phyloP scores from a whole-genome alignment of 2,329 filamentous ascomycete species.

The Hypoxylon sp. region DNA sequence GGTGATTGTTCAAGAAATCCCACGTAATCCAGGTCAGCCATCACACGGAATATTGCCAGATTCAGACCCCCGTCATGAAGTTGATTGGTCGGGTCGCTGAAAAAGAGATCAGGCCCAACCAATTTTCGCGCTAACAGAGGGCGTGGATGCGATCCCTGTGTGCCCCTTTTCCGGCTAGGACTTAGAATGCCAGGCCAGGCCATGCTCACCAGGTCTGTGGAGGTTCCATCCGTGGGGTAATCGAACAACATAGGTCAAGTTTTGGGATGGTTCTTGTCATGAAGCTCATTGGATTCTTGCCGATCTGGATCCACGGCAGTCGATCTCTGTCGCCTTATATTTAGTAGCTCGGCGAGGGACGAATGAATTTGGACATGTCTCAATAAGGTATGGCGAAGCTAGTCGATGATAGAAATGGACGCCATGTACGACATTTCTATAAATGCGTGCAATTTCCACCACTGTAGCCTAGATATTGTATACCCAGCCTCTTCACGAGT shows the following conservation, averaged over 20 bases:
- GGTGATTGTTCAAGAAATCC: neutral
- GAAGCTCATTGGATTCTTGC: neutral
- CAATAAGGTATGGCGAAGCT: neutral
- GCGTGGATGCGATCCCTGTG: neutral
- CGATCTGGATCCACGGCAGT: neutral
- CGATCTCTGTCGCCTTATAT: neutral
- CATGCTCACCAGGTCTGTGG: neutral
- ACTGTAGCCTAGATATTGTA: neutral
- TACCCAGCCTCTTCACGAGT: neutral
- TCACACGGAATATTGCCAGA: neutral
- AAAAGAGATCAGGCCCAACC: neutral
- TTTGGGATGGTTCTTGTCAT: neutral
- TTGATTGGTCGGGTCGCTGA: conserved; percentile 2
- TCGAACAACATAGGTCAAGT: neutral
- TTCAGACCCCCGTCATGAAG: neutral
- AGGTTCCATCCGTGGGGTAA: neutral
- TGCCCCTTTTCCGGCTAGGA: neutral
- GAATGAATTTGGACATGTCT: neutral
- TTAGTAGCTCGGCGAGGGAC: neutral
- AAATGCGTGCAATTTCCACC: neutral
- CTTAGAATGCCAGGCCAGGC: neutral
- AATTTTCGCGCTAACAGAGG: neutral
- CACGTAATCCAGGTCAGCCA: neutral
- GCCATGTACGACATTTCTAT: neutral
- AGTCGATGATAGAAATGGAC: neutral